These are phyloP conservation scores for Kitagawia praeruptora DNA, from an alignment of 129 eudicot species.

Conservation along the genomic window DNA sequence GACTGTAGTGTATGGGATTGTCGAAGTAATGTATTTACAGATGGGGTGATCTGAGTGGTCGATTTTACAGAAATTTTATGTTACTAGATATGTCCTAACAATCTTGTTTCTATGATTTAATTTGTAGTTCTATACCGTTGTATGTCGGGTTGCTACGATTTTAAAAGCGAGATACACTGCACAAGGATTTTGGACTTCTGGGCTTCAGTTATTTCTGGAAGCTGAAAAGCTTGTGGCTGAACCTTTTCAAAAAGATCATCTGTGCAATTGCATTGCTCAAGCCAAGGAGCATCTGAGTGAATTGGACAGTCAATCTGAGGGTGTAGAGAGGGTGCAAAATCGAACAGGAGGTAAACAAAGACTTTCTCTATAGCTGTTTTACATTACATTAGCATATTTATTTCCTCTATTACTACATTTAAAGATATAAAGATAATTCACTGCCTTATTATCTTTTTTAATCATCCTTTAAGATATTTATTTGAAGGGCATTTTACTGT, in stretches of 20 bases:
- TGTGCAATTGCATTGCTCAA: conserved; percentile 47
- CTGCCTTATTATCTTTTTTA: background rate
- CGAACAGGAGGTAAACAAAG: conserved; percentile 34
- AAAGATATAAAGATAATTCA: background rate
- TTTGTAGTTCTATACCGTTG: conserved; percentile 61
- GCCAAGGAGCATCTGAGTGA: conserved; percentile 57
- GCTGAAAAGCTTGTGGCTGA: conserved; percentile 50
- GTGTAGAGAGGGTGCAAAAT: conserved; percentile 22
- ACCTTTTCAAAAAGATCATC: conserved; percentile 52
- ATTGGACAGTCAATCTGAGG: conserved; percentile 43
- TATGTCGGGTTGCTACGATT: conserved; percentile 81
- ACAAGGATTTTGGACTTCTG: conserved; percentile 79
- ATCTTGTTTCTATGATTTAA: background rate
- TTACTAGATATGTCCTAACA: background rate
- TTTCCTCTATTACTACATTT: background rate
- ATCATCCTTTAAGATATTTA: conserved; percentile 46
- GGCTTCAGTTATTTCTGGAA: conserved; percentile 61
- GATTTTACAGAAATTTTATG: background rate
- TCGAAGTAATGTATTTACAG: background rate
- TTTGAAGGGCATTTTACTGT: conserved; percentile 95
- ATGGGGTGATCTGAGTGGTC: background rate
- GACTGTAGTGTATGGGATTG: background rate
- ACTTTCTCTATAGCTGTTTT: background rate
- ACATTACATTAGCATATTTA: no score
- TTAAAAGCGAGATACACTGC: conserved; percentile 83